Base-by-base conservation (phyloP, 78 protist genomes). In the Fonticula alba region DNA sequence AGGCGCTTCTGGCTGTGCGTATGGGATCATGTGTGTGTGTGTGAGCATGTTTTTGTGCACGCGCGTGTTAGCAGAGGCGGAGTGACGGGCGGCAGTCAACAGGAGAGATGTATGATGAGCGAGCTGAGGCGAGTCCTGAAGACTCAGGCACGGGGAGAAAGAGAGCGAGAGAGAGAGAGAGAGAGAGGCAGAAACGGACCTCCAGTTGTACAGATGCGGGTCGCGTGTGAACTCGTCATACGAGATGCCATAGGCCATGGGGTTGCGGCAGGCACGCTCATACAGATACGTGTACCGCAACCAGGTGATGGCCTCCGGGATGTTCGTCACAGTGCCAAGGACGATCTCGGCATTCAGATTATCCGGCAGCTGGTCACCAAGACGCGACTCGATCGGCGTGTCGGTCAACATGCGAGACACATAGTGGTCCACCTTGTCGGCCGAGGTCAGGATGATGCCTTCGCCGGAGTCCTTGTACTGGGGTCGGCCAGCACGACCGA, bases 401-500 rank as follows among this genome's bases (percentile, higher is more conserved):
- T 76, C 62, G 9, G 43, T 9, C 7, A 7, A 9, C 17, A 38
- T 7, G 17, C 7, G 43, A 7, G 3, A 9, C 17, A 38, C 17
- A 7, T 38, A 38, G 43, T 62, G 38, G 27, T 3, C 7, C 17
- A 38, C 64, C 57, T 82, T 62, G 58, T 91, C 87, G 63, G 72
- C 74, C 29, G 74, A 14, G 19, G 99, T 94, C 63, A 96, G 50
- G 36, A 96, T 74, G 82, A 83, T 75, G n/a, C 83, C 95, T 51
- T 80, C 84, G 24, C 96, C 99, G 55, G 47, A 32, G 5, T 79
- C 76, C 67, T 96, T 98, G 58, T 74, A 96, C 76, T 95, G 98
- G 32, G 99, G 99, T 29, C 99, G 85, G 19, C 99, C 99, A 0
- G 99, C 98, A 14, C 99, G 87, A 22, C 99, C 97, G 53, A 87